phyloP scores from a whole-genome alignment of 768 basidiomycete genomes.

The Royoungia palumana region DNA sequence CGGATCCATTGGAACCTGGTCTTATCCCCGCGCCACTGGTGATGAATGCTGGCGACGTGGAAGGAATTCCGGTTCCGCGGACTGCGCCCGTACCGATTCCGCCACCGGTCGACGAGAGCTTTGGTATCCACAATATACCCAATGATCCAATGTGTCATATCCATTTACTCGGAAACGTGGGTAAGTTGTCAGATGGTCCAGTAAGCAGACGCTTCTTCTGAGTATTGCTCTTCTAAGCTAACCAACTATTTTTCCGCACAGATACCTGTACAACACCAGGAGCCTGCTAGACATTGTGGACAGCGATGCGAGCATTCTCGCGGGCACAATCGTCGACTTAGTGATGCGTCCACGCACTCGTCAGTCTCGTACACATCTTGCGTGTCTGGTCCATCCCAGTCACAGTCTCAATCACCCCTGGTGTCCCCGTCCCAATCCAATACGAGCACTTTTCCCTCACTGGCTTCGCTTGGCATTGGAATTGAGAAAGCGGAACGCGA shows the following conservation, averaged over 20 bases:
- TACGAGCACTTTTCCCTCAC: slow-evolving; percentile 14
- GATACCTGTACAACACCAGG: slow-evolving; percentile 6
- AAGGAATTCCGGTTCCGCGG: slow-evolving; percentile 2
- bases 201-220: slow-evolving; percentile 5
- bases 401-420: slow-evolving; percentile 14
- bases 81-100: slow-evolving; percentile 6
- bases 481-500: slow-evolving; percentile 25
- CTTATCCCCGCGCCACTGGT: not conserved
- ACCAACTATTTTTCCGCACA: not conserved
- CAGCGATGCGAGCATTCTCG: not conserved
- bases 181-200: not conserved
- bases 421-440: slow-evolving; percentile 17
- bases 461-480: slow-evolving; percentile 21
- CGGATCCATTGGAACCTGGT: not conserved
- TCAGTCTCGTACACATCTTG: slow-evolving; percentile 21
- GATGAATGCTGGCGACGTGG: not conserved
- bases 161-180: not conserved
- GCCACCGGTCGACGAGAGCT: not conserved
- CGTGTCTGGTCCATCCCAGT: slow-evolving; percentile 18
- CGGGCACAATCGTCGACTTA: slow-evolving; percentile 14
- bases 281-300: not conserved
- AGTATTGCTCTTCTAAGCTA: not conserved
- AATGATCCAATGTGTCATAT: slow-evolving; percentile 1
- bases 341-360: slow-evolving; percentile 18
- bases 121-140: not conserved